phyloP scores from a whole-genome alignment of 495 filamentous ascomycete genomes.

The Acidiella bohemica region DNA sequence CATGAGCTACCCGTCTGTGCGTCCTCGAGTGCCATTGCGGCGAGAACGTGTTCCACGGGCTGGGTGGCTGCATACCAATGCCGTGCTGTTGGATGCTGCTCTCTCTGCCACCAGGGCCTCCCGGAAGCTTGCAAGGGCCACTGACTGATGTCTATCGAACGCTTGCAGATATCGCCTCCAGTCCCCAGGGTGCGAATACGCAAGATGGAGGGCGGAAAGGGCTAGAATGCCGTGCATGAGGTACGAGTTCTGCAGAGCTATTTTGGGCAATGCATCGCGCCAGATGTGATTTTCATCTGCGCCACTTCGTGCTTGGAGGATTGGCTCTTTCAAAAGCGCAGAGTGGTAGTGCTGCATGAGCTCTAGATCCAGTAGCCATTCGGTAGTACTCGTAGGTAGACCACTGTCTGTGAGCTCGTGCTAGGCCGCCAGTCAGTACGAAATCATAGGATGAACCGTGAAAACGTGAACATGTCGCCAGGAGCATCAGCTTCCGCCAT shows the following conservation, averaged over 20 bases:
- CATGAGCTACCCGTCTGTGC: no score
- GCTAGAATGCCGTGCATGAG: slow-evolving; percentile 19
- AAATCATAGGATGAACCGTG: no score
- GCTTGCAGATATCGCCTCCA: slow-evolving; percentile 2
- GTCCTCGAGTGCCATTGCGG: no score
- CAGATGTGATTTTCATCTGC: no score
- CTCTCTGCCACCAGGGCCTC: slow-evolving; percentile 1
- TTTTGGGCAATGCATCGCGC: slow-evolving; percentile 2
- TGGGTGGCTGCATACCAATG: no score
- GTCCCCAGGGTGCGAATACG: not conserved
- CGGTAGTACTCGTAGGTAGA: not conserved
- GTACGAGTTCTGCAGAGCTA: slow-evolving; percentile 9
- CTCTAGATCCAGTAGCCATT: slow-evolving; percentile 18
- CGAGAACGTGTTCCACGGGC: no score
- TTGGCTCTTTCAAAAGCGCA: not conserved
- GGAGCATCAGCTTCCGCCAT: no score
- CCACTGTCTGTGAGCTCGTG: not conserved
- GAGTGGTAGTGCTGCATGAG: slow-evolving; percentile 15
- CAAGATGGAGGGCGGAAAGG: slow-evolving; percentile 13
- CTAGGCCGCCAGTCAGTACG: no score
- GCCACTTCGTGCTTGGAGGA: not conserved
- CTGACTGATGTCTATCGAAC: slow-evolving; percentile 11
- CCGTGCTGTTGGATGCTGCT: not conserved
- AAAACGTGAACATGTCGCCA: no score
- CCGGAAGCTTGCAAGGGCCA: slow-evolving; percentile 8